phyloP scores from a whole-genome alignment of 176 grass and related monocot species.

The Thinopyrum elongatum region DNA sequence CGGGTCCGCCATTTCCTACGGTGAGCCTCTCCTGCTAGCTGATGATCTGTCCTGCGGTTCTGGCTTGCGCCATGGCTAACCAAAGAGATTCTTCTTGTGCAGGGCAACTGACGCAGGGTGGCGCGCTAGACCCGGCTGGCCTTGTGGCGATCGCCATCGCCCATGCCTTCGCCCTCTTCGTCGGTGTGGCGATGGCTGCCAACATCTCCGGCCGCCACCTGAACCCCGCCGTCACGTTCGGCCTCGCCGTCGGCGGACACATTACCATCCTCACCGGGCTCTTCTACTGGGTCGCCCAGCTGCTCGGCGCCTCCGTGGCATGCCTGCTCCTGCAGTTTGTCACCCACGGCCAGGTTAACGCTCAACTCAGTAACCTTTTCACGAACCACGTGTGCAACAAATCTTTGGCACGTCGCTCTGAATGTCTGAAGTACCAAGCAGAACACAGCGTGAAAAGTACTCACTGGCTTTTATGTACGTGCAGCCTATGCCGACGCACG shows the following conservation, averaged over 20 bases:
- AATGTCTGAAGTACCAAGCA: background rate
- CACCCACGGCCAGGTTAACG: conserved; percentile 62
- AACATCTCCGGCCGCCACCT: conserved; percentile 94
- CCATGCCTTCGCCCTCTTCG: conserved; percentile 82
- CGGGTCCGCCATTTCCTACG: conserved; percentile 78
- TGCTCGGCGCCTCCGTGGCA: conserved; percentile 69
- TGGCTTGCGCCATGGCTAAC: background rate
- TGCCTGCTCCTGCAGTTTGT: conserved; percentile 81
- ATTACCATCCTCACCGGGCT: conserved; percentile 88
- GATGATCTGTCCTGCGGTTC: background rate
- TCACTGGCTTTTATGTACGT: background rate
- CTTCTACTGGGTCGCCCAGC: conserved; percentile 86
- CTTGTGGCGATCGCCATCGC: conserved; percentile 78
- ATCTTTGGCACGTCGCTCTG: background rate
- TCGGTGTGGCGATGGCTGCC: conserved; percentile 75
- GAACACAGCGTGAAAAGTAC: background rate
- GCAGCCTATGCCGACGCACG: conserved; percentile 72
- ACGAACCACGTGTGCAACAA: background rate
- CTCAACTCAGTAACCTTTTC: background rate
- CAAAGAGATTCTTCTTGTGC: background rate
- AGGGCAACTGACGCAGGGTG: conserved; percentile 62
- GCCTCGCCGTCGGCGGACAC: conserved; percentile 78
- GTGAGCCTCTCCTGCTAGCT: conserved; percentile 27
- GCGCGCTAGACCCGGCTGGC: conserved; percentile 63
- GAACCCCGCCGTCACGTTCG: conserved; percentile 89